Conservation (phyloP, 139 green algal species). For the Choricystis sp. region DNA sequence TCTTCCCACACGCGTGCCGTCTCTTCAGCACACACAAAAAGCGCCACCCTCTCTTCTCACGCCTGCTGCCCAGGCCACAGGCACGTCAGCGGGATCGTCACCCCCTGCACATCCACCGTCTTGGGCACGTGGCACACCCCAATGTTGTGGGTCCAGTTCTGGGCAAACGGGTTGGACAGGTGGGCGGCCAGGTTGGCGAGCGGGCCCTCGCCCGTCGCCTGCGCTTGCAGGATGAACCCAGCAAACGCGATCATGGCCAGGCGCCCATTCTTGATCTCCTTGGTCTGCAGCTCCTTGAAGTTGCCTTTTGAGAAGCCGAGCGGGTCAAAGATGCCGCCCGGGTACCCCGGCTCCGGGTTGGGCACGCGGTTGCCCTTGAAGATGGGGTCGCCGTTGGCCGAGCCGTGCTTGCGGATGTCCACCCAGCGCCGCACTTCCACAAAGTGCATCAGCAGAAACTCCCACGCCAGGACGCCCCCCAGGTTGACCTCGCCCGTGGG, state of each 20-base stretch:
- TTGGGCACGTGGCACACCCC: slow-evolving; percentile 37
- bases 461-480: slow-evolving; percentile 19
- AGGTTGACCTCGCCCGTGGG: slow-evolving; percentile 16
- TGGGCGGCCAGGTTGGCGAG: slow-evolving; percentile 38
- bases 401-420: slow-evolving; percentile 32
- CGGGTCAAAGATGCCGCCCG: slow-evolving; percentile 49
- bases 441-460: slow-evolving; percentile 48
- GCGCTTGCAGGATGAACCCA: slow-evolving; percentile 24
- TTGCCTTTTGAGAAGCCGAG: slow-evolving; percentile 24
- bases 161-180: slow-evolving; percentile 53
- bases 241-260: slow-evolving; percentile 32
- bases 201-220: slow-evolving; percentile 31
- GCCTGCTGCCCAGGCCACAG: slow-evolving; percentile 42
- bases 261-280: slow-evolving; percentile 42
- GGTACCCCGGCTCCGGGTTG: slow-evolving; percentile 37
- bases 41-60: too few species aligned
- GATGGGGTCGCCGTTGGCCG: slow-evolving; percentile 40
- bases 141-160: slow-evolving; percentile 58
- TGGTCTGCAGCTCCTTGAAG: slow-evolving; percentile 24
- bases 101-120: slow-evolving; percentile 45
- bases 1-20: too few species aligned
- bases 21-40: too few species aligned
- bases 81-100: slow-evolving; percentile 53
- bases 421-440: slow-evolving; percentile 38
- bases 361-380: slow-evolving; percentile 32